Conservation (phyloP, 2,329 filamentous ascomycete genomes). For the Zarea fungicola region DNA sequence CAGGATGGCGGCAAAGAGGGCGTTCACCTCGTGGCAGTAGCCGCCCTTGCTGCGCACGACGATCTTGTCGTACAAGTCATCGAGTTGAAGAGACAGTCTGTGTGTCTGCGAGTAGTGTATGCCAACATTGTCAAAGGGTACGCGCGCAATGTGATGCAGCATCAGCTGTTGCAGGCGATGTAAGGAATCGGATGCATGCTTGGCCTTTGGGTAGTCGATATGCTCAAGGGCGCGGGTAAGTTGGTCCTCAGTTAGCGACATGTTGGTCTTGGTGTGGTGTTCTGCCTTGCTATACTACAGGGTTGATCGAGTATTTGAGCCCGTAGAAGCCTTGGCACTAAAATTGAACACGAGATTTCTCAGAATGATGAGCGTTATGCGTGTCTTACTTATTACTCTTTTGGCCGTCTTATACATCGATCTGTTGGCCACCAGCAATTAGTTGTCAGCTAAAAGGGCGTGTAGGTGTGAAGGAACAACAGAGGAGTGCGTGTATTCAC, state of each 20-base stretch:
- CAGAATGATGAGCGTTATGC: too few species aligned
- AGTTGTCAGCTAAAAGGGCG: too few species aligned
- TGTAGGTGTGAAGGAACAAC: too few species aligned
- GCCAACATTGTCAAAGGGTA: slow-evolving; percentile 51
- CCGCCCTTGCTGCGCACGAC: slow-evolving; percentile 42
- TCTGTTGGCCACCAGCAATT: too few species aligned
- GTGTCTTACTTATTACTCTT: too few species aligned
- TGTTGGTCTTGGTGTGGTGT: too few species aligned
- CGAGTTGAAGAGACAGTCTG: slow-evolving; percentile 32
- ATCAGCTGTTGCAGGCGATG: slow-evolving; percentile 28
- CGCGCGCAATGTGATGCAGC: slow-evolving; percentile 39
- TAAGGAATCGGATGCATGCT: slow-evolving; percentile 22
- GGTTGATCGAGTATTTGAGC: too few species aligned
- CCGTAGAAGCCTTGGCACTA: too few species aligned
- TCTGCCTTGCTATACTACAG: too few species aligned
- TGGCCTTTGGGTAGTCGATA: slow-evolving; percentile 21
- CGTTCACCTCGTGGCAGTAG: slow-evolving; percentile 48
- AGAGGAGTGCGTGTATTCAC: too few species aligned
- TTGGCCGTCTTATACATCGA: too few species aligned
- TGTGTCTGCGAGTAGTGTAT: slow-evolving; percentile 44
- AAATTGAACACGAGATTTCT: too few species aligned
- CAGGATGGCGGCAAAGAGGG: slow-evolving; percentile 42
- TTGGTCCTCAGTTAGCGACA: slow-evolving; percentile 22
- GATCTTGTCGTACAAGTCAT: slow-evolving; percentile 40
- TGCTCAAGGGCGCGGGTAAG: slow-evolving; percentile 25